Conservation (phyloP, 768 basidiomycete genomes). For the Suillus sp. region DNA sequence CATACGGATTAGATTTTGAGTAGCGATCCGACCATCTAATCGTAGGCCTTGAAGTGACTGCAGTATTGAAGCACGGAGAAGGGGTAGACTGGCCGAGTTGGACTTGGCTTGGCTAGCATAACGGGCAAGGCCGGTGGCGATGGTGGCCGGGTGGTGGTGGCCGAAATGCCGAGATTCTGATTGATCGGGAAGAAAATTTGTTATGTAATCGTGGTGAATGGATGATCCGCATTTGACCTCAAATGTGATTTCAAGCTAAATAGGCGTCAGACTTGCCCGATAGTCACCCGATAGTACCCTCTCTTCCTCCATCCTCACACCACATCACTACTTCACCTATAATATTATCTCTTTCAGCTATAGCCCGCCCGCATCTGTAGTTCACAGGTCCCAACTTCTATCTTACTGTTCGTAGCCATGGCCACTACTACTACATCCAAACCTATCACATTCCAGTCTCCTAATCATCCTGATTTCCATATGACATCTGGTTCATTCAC, state of each 20-base stretch:
- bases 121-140: background rate
- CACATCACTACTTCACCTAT: slow-evolving; percentile 6
- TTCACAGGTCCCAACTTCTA: slow-evolving; percentile 4
- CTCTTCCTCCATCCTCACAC: background rate
- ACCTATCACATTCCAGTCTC: slow-evolving; percentile 45
- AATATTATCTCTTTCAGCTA: background rate
- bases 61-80: background rate
- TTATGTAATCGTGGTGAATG: background rate
- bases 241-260: background rate
- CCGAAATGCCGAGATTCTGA: background rate
- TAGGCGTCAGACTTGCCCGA: background rate
- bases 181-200: background rate
- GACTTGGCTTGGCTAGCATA: too few relatives aligned
- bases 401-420: slow-evolving; percentile 29
- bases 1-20: background rate
- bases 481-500: slow-evolving; percentile 55
- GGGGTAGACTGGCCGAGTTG: background rate
- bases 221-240: background rate
- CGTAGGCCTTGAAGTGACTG: background rate
- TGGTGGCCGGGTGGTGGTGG: background rate
- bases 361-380: slow-evolving; percentile 16
- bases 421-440: slow-evolving; percentile 37
- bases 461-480: slow-evolving; percentile 27
- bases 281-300: slow-evolving; percentile 5
- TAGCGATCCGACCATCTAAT: too few relatives aligned